Conservation (phyloP, 257 asterid species). For the Eucommia ulmoides region DNA sequence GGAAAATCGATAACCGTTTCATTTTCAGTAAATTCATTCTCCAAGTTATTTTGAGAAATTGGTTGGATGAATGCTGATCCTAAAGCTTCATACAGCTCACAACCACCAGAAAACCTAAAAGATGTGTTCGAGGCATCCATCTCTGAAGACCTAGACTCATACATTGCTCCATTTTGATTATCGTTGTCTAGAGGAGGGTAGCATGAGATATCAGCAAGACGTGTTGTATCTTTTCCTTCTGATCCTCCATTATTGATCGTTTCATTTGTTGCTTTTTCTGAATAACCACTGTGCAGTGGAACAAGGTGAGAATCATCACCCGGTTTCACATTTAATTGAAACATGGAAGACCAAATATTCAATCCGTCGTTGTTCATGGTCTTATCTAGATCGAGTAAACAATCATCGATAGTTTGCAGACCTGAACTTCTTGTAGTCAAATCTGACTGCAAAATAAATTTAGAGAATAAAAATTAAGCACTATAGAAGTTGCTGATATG, state of each 20-base stretch:
- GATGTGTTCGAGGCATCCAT: conserved; percentile 24
- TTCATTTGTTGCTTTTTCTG: conserved; percentile 31
- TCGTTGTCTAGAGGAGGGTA: conserved; percentile 24
- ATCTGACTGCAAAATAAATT: too few species aligned
- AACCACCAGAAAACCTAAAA: conserved; percentile 56
- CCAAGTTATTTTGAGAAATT: conserved; percentile 24
- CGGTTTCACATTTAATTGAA: conserved; percentile 26
- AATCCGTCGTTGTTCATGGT: too few species aligned
- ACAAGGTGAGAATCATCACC: conserved; percentile 15
- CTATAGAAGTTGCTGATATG: too few species aligned
- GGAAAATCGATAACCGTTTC: conserved; percentile 50
- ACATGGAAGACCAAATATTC: conserved; percentile 29
- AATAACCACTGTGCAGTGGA: conserved; percentile 19
- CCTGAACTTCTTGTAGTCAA: conserved; percentile 29
- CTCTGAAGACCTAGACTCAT: conserved; percentile 17
- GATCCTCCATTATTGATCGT: conserved; percentile 20
- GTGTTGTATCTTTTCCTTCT: conserved; percentile 17
- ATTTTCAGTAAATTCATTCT: conserved; percentile 21
- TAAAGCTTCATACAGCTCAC: conserved; percentile 79
- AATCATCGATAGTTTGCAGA: conserved; percentile 26
- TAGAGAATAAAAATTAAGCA: conserved; percentile 15
- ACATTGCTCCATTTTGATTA: conserved; percentile 12
- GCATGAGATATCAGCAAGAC: conserved; percentile 11
- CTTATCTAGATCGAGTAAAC: conserved; percentile 23
- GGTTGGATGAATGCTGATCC: conserved; percentile 60